Base-by-base conservation (phyloP, 805 yeast genomes). In the Lipomyces orientalis region DNA sequence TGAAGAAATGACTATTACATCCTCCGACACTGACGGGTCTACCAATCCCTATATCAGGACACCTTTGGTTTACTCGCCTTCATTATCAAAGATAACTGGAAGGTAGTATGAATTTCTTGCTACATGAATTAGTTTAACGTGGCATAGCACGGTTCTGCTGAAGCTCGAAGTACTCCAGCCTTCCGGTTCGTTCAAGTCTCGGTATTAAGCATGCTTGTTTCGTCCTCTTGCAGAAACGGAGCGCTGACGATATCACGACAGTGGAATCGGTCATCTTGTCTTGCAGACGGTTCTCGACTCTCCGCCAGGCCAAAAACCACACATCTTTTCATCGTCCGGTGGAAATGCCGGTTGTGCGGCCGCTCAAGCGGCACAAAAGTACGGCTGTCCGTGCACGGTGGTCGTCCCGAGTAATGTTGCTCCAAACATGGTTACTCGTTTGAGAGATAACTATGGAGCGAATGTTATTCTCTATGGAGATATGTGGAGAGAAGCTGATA, bases 311-410 rank as follows among this genome's bases (percentile, higher is more conserved):
- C 57, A 66, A 29, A 60, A 68, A 51, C 73, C 73, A 43, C 79
- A 74, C 64, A 77, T 93, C 72, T 90, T 91, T 78, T 96, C 97
- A 0, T 92, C 97, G 74, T 91, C 97, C 25, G 98, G 97, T 3
- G 98, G 98, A 51, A 94, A 94, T 78, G 98, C 96, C 70, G 98
- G 98, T 1, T 94, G 93, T 74, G 98, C 98, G 69, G 97, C 93
- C 19, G 98, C 98, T 0, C 91, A 80, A 76, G 90, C 97, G 19
- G 97, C 97, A 2, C 86, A 85, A 65, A 84, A 86, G 62, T 80
- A 90, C 75, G 88, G 88, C 1, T 54, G 64, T 8, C 75, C 74
- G 1, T 86, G 89, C 71, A 86, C 89, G 0, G 90, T 89, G 1
- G 90, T 86, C 0, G 85, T 89, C 0, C 92, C 92, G 0, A 75